Evolutionary conservation across 805 yeast genomes (phyloP).

Genomic region (Starmerella apis): DNA sequence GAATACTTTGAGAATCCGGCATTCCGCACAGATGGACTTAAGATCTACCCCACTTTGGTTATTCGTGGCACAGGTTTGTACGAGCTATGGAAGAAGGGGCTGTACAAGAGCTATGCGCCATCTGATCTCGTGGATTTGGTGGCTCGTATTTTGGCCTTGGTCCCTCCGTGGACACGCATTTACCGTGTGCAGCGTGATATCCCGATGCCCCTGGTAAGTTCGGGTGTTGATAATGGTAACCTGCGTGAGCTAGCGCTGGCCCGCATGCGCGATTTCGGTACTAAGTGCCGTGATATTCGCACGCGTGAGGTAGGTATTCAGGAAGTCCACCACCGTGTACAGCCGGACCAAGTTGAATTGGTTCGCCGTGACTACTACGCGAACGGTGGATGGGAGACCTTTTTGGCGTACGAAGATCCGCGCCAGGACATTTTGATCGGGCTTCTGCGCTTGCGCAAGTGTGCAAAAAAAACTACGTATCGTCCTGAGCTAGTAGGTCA

Average conservation of each 20-base stretch:
- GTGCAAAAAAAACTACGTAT: conserved; percentile 79
- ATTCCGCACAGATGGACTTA: conserved; percentile 92
- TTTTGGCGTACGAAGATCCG: conserved; percentile 91
- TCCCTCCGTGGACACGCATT: conserved; percentile 98
- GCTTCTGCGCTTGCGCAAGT: conserved; percentile 72
- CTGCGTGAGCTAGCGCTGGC: conserved; percentile 90
- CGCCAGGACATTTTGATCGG: conserved; percentile 93
- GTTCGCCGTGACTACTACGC: conserved; percentile 94
- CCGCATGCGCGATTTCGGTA: conserved; percentile 96
- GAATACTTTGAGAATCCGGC: conserved; percentile 96
- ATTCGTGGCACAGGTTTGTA: conserved; percentile 95
- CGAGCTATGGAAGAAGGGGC: conserved; percentile 94
- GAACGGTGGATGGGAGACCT: conserved; percentile 93
- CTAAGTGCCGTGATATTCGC: conserved; percentile 89
- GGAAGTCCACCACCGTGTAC: conserved; percentile 93
- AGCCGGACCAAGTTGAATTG: conserved; percentile 93
- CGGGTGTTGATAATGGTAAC: conserved; percentile 97
- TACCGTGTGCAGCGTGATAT: conserved; percentile 97
- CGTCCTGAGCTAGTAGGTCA: conserved; percentile 76
- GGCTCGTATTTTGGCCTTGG: conserved; percentile 88
- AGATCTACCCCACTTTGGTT: conserved; percentile 89
- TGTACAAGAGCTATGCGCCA: conserved; percentile 88
- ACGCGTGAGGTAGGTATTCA: conserved; percentile 98
- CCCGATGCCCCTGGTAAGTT: conserved; percentile 96
- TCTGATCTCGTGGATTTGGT: conserved; percentile 88